Percentiles rank a stretch among this genome's conserved stretches.
phyloP scores from a whole-genome alignment of 2,329 filamentous ascomycete species.

The Chaetomiaceae sp. region DNA sequence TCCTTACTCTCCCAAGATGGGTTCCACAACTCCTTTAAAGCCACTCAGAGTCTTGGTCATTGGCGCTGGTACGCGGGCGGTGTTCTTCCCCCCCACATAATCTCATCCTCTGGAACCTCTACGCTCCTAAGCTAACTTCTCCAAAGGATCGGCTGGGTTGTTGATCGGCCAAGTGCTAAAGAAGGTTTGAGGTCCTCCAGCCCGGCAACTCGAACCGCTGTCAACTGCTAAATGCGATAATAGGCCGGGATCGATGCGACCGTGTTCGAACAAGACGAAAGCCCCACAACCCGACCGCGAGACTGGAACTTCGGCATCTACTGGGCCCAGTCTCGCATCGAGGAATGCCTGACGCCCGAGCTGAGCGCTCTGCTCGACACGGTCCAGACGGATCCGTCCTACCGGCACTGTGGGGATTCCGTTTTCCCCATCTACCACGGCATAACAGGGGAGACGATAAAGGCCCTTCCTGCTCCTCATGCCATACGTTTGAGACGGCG shows the following conservation, averaged over 20 bases:
- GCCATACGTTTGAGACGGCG: conserved; percentile 27
- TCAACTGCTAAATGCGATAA: neutral
- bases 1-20: neutral
- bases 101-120: too few species aligned
- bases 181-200: neutral
- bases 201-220: too few species aligned
- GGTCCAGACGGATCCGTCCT: conserved; percentile 26
- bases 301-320: conserved; percentile 34
- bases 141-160: neutral
- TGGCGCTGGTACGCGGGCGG: neutral
- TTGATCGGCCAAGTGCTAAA: neutral
- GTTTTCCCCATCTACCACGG: conserved; percentile 27
- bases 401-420: conserved; percentile 23
- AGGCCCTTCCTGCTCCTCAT: conserved; percentile 26
- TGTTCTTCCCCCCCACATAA: too few species aligned
- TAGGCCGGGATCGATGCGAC: conserved; percentile 27
- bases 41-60: neutral
- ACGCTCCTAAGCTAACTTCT: too few species aligned
- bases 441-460: conserved; percentile 26
- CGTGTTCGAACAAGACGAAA: conserved; percentile 31
- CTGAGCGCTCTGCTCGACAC: conserved; percentile 23
- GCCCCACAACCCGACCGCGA: conserved; percentile 24
- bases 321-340: conserved; percentile 30
- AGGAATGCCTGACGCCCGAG: conserved; percentile 28
- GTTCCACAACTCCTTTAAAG: neutral